A percentile compares a stretch with the other conserved stretches of the same genome.
Evolutionary conservation across 352 stramenopile genomes (phyloP).

Genomic region (Phytophthora macrochlamydospora): DNA sequence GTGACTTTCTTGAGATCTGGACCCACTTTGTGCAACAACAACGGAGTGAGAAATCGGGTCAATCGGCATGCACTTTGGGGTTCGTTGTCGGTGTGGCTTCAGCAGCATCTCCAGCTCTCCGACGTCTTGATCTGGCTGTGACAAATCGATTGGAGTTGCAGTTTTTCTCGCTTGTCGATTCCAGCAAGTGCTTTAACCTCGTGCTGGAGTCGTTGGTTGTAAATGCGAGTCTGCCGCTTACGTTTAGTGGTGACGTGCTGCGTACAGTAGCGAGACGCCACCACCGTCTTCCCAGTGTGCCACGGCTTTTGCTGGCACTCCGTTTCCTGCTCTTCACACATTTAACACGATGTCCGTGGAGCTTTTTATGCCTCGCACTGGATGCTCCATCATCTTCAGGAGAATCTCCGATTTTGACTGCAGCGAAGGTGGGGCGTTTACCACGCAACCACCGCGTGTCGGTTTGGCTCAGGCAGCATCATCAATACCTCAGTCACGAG

Average conservation of each 20-base stretch:
- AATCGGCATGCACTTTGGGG: conserved; percentile 35
- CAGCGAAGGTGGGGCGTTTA: conserved; percentile 18
- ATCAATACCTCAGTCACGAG: conserved; percentile 15
- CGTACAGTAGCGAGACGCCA: conserved; percentile 52
- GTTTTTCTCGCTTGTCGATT: conserved; percentile 82
- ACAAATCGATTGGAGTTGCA: conserved; percentile 66
- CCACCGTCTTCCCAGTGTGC: conserved; percentile 67
- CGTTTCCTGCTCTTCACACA: conserved; percentile 69
- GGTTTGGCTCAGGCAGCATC: conserved; percentile 25
- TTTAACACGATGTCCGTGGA: conserved; percentile 59
- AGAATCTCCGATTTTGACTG: conserved; percentile 24
- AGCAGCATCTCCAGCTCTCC: conserved; percentile 63
- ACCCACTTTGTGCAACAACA: conserved; percentile 47
- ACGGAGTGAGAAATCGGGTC: conserved; percentile 1
- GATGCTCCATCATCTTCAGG: conserved; percentile 13
- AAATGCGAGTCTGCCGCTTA: conserved; percentile 61
- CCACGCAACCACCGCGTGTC: conserved; percentile 22
- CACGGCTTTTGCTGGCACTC: conserved; percentile 63
- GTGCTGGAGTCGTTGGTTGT: conserved; percentile 78
- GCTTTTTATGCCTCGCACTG: conserved; percentile 53
- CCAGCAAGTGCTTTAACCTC: conserved; percentile 74
- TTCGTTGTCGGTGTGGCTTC: conserved; percentile 78
- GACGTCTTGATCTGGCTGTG: conserved; percentile 63
- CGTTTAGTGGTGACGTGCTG: conserved; percentile 53
- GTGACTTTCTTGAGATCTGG: conserved; percentile 81